These are phyloP conservation scores for Colletotrichum melonis DNA, from an alignment of 2,329 filamentous ascomycete species.

Conservation along the genomic window DNA sequence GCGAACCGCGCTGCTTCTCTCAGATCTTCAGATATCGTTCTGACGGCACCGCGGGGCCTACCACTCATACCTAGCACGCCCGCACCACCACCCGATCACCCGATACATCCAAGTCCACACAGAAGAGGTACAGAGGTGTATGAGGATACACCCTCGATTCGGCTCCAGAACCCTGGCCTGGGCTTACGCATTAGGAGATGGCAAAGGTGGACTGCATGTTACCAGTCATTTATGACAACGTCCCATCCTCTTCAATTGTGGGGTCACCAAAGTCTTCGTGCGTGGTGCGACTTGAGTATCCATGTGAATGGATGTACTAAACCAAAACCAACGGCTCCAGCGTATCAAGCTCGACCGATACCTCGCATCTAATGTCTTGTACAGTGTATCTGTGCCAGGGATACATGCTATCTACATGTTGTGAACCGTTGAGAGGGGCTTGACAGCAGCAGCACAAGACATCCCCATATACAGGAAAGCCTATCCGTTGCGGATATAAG, in stretches of 20 bases:
- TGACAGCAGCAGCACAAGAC: background rate
- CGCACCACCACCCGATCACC: background rate
- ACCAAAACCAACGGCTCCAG: background rate
- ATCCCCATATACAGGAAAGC: background rate
- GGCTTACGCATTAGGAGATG: background rate
- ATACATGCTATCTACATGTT: background rate
- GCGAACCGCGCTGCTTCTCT: constrained; percentile 4
- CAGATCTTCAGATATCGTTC: background rate
- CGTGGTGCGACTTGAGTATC: background rate
- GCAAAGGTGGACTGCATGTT: background rate
- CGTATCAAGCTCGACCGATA: background rate
- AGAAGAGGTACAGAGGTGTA: background rate
- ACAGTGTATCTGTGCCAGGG: background rate
- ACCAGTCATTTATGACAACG: background rate
- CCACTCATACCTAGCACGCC: background rate
- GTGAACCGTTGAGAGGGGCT: background rate
- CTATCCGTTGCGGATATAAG: background rate
- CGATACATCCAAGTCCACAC: background rate
- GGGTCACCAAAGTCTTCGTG: background rate
- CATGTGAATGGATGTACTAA: background rate
- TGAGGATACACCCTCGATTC: background rate
- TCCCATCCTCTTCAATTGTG: background rate
- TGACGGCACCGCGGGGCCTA: background rate
- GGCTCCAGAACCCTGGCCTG: background rate
- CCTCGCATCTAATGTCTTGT: too few species aligned